phyloP scores from a whole-genome alignment of 352 stramenopile species.

The Globisporangium megalacanthum region DNA sequence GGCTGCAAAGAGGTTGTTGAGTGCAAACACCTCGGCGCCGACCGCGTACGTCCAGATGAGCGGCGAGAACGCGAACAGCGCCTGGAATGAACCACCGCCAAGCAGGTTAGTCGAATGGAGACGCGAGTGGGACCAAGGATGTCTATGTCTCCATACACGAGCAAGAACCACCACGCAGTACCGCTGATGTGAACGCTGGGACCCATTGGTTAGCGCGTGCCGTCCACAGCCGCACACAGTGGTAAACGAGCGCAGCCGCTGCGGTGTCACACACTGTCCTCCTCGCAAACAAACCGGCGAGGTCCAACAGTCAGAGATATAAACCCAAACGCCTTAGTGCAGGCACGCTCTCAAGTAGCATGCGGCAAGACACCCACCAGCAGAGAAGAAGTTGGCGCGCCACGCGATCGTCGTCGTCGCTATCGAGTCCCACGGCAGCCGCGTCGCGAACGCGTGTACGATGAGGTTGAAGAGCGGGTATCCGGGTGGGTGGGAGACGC shows the following conservation, averaged over 20 bases:
- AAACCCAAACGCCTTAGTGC: too few species aligned
- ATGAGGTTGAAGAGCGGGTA: slow-evolving; percentile 94
- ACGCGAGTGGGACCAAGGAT: too few species aligned
- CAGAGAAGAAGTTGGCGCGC: slow-evolving; percentile 87
- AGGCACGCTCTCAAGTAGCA: too few species aligned
- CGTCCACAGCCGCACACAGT: slow-evolving; percentile 47
- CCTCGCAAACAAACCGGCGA: too few species aligned
- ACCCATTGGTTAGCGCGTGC: neutral
- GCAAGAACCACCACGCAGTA: too few species aligned
- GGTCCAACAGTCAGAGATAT: too few species aligned
- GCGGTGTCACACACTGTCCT: slow-evolving; percentile 61
- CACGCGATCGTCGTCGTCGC: slow-evolving; percentile 40
- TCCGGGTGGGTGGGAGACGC: slow-evolving; percentile 91
- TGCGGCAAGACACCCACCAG: slow-evolving; percentile 25
- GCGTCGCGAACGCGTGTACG: slow-evolving; percentile 57
- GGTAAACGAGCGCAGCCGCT: slow-evolving; percentile 48
- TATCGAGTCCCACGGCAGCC: slow-evolving; percentile 21
- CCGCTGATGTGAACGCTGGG: slow-evolving; percentile 47
- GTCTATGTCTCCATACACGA: too few species aligned
- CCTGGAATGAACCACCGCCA: slow-evolving; percentile 25
- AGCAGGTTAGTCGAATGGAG: too few species aligned
- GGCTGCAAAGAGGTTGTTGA: slow-evolving; percentile 94
- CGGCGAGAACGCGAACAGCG: slow-evolving; percentile 89
- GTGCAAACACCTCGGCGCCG: slow-evolving; percentile 93
- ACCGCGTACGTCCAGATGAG: slow-evolving; percentile 94